These are phyloP conservation scores for Madurella mycetomatis DNA, from an alignment of 2,329 filamentous ascomycete species.

Conservation along the genomic window DNA sequence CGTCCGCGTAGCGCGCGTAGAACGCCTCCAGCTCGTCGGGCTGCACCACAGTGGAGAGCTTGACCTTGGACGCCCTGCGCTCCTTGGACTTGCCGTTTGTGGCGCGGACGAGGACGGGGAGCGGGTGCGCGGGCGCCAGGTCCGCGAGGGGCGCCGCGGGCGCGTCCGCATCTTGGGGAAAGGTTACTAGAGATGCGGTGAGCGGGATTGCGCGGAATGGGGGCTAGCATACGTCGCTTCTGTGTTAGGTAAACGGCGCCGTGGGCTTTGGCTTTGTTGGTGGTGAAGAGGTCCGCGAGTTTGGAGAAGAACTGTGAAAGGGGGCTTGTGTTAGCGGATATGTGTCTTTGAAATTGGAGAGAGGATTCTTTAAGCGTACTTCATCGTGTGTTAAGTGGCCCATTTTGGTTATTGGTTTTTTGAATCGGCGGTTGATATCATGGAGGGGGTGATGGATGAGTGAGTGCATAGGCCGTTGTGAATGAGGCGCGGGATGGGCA, in stretches of 20 bases:
- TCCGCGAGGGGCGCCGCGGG: conserved; percentile 52
- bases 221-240: conserved; percentile 58
- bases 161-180: conserved; percentile 40
- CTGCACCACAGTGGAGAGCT: conserved; percentile 78
- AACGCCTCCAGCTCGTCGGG: conserved; percentile 73
- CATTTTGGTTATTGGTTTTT: conserved; percentile 24
- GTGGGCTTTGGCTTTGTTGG: conserved; percentile 63
- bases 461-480: conserved; percentile 1
- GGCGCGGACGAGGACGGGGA: conserved; percentile 76
- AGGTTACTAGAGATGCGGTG: conserved; percentile 36
- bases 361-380: conserved; percentile 24
- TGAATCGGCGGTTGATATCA: conserved; percentile 1
- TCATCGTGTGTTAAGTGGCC: conserved; percentile 38
- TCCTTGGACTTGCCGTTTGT: conserved; percentile 70
- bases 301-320: conserved; percentile 64
- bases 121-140: conserved; percentile 49
- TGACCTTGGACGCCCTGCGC: conserved; percentile 57
- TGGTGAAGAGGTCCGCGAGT: conserved; percentile 63
- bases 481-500: too few species aligned
- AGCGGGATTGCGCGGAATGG: neutral
- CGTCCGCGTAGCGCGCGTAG: conserved; percentile 79
- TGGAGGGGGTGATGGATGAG: neutral
- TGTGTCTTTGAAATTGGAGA: neutral
- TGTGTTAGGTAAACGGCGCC: conserved; percentile 72
- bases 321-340: neutral